Percentiles rank a stretch among this genome's conserved stretches.
Conservation (phyloP, 257 asterid genomes). For the Anisodus acutangulus region DNA sequence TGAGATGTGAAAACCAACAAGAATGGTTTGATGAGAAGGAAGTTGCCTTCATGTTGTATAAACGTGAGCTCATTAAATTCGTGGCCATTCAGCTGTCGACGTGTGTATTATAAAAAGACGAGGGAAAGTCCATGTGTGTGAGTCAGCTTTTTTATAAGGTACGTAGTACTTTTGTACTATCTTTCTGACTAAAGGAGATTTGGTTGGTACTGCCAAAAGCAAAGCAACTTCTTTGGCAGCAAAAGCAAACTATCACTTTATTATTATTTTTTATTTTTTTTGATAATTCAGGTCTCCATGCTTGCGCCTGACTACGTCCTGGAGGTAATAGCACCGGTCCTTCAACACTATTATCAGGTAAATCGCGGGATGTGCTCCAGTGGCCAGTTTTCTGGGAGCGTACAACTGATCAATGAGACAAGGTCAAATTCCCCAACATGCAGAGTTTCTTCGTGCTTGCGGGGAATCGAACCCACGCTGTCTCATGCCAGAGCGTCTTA, state of each 20-base stretch:
- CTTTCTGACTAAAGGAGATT: conserved; percentile 22
- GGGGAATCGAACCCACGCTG: too few relatives aligned
- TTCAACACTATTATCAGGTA: too few relatives aligned
- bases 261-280: background rate
- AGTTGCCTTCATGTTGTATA: conserved; percentile 15
- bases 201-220: background rate
- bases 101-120: conserved; percentile 8
- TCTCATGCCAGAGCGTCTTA: too few relatives aligned
- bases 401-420: too few relatives aligned
- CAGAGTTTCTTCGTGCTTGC: too few relatives aligned
- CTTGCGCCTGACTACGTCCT: too few relatives aligned
- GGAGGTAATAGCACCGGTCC: too few relatives aligned
- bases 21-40: background rate
- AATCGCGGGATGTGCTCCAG: too few relatives aligned
- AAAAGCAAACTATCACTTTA: conserved; percentile 3
- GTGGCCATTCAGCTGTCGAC: background rate
- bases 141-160: background rate
- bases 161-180: conserved; percentile 23
- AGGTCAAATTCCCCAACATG: too few relatives aligned
- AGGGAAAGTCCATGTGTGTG: conserved; percentile 20
- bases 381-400: too few relatives aligned
- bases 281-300: too few relatives aligned
- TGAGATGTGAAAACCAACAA: conserved; percentile 18
- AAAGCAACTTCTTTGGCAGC: conserved; percentile 20
- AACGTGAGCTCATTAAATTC: conserved; percentile 22